Conservation (phyloP, 2,329 filamentous ascomycete genomes). For the Penicillium freii region DNA sequence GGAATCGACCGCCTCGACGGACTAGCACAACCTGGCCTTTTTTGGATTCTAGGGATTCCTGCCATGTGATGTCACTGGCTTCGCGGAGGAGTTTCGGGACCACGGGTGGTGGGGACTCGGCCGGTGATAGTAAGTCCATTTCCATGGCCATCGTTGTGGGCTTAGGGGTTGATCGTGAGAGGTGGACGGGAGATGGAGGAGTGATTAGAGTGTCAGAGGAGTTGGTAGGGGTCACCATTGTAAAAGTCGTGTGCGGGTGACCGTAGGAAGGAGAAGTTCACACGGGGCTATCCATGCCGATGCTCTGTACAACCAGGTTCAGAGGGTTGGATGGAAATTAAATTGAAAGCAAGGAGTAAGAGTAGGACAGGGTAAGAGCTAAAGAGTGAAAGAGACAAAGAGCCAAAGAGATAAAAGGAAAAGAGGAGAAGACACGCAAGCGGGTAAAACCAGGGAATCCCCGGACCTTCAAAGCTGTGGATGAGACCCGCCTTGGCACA, state of each 20-base stretch:
- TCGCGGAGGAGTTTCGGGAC: conserved; percentile 21
- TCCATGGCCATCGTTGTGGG: neutral
- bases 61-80: conserved; percentile 23
- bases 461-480: neutral
- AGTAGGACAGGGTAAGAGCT: neutral
- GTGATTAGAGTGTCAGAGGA: conserved; percentile 21
- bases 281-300: conserved; percentile 1
- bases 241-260: neutral
- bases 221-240: conserved; percentile 14
- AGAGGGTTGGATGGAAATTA: neutral
- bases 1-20: conserved; percentile 15
- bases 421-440: conserved; percentile 1
- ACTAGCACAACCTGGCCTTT: conserved; percentile 16
- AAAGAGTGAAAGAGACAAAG: neutral
- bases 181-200: neutral
- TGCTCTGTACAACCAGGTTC: neutral
- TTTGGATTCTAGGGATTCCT: conserved; percentile 14
- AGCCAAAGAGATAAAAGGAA: neutral
- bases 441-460: neutral
- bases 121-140: conserved; percentile 3
- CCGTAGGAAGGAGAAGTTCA: conserved; percentile 1
- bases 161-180: neutral
- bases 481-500: conserved; percentile 15
- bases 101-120: conserved; percentile 3
- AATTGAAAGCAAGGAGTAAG: neutral